Base-by-base conservation (phyloP, 352 stramenopile genomes). In the Thalassiosira livingstoniorum region DNA sequence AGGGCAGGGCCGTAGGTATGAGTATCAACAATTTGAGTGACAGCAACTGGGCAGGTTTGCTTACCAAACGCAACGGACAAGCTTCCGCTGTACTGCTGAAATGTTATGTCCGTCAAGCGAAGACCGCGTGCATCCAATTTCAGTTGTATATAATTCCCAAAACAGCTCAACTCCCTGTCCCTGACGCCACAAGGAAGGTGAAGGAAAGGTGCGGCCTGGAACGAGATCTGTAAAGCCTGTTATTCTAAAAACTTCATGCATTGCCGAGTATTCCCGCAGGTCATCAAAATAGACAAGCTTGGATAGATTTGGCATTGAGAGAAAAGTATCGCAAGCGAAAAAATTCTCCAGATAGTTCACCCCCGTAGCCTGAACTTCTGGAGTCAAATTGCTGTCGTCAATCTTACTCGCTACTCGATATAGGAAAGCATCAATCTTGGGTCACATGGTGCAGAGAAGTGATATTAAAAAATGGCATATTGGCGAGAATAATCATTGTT, bases 201-300 rank as follows among this genome's bases (percentile, higher is more conserved):
- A 35, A 60, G 57, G 39, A 67, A 88, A 88, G 27, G 64, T 63
- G 18, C 51, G 51, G 18, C 2, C 25, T 45, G 34, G 53, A 7
- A 37, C 65, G 15, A 64, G 21, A 21, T 39, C 39, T 11, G n/a
- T 37, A 21, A 64, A 34, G 32, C 82, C 82, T 11, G 73, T 89
- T 73, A 89, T 66, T 51, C 31, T 21, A 67, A 82, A 80, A 3
- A 87, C 72, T 67, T 80, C 42, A 31, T 60, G 27, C 42, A 66
- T 71, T 31, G 70, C 73, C 18, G 67, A 57, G 47, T 81, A 88
- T 47, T 88, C 81, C 25, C 63, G 62, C n/a, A 88, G 23, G 51
- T 88, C 62, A 2, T 83, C 64, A 57, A 73, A 88, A 67, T 86
- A 88, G 25, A 89, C 42, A 4, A 87, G 18, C 18, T 64, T 63